Evolutionary conservation across 2,329 filamentous ascomycete species (phyloP), one percentile per base, ranked within the genome.

Genomic region (Colletotrichum magnum): DNA sequence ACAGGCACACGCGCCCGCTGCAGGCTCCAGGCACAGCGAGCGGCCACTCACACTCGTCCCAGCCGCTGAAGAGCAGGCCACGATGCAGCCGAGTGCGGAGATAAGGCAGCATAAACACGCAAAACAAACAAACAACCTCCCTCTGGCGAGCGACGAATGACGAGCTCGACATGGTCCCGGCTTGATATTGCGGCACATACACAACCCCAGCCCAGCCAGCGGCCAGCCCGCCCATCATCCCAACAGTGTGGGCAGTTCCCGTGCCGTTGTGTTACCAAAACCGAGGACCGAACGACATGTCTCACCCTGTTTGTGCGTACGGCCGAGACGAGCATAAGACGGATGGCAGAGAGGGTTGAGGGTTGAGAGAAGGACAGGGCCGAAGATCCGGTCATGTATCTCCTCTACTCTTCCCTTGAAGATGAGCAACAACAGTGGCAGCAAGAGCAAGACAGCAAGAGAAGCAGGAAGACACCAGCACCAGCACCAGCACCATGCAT

Each of bases 31-130:
- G 39, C 48, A 45, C 63, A 53, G 24, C 13, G 13, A 43, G 41
- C 41, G 16, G 24, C 53, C 32, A 36, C 32, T 36, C 32, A 36
- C 32, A 10, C 32, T 36, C 10, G 7, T 39, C 26, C 45, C 47
- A 68, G 54, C 65, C 60, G 60, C 60, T 64, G 54, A 68, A 68
- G 65, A 67, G 51, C 15, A 18, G 15, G 21, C 7, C 7, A 36
- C 16, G 28, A 32, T 28, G 16, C 26, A 65, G 36, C 26, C 41
- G 5, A 47, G 4, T 24, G 45, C 45, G 21, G 26, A 39, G 45
- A 43, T 16, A 21, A 36, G 36, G 12, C 43, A 59, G 36, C 36
- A 39, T n/a, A 18, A 18, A 54, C 26, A 28, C 39, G 28, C 13
- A 58, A 18, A 32, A 47, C 13, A 58, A 18, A 32, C 54, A 32